phyloP scores from a whole-genome alignment of 305 asterid genomes.

The Andrographis paniculata region DNA sequence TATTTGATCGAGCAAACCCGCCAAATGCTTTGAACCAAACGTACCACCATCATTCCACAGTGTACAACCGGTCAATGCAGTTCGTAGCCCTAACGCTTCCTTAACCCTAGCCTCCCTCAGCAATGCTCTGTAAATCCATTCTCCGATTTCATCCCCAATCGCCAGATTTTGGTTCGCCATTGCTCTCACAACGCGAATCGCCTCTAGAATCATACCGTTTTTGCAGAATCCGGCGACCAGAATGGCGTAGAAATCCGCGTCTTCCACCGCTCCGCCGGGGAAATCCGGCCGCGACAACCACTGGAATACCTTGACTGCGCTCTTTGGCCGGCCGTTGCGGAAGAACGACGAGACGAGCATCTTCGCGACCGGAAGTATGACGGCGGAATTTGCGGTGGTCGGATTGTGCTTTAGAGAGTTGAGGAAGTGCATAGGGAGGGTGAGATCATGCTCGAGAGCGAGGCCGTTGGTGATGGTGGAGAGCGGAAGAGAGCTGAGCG shows the following conservation, averaged over 20 bases:
- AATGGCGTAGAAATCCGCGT: conserved; percentile 26
- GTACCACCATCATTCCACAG: conserved; percentile 24
- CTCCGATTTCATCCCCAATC: conserved; percentile 28
- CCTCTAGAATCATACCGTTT: conserved; percentile 35
- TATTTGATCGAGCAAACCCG: conserved; percentile 32
- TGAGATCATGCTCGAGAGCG: conserved; percentile 41
- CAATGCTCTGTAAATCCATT: conserved; percentile 32
- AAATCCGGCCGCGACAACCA: conserved; percentile 47
- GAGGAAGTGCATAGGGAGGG: conserved; percentile 48
- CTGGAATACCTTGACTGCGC: conserved; percentile 39
- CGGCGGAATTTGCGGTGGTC: conserved; percentile 9
- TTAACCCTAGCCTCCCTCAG: conserved; percentile 57
- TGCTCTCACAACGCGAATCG: conserved; percentile 36
- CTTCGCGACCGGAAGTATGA: conserved; percentile 25
- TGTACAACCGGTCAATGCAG: conserved; percentile 23
- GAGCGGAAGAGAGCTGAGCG: conserved; percentile 35
- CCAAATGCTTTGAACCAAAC: conserved; percentile 17
- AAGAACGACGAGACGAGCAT: conserved; percentile 33
- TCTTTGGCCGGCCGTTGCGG: conserved; percentile 24
- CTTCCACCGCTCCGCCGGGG: conserved; percentile 24
- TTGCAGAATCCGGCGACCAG: conserved; percentile 38
- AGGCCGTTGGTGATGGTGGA: conserved; percentile 29
- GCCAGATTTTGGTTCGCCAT: conserved; percentile 33
- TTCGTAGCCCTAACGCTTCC: conserved; percentile 41
- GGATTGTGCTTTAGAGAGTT: conserved; percentile 39